Evolutionary conservation across 2,329 filamentous ascomycete genomes (phyloP).

Genomic region (Sphaerulina vaccinii): DNA sequence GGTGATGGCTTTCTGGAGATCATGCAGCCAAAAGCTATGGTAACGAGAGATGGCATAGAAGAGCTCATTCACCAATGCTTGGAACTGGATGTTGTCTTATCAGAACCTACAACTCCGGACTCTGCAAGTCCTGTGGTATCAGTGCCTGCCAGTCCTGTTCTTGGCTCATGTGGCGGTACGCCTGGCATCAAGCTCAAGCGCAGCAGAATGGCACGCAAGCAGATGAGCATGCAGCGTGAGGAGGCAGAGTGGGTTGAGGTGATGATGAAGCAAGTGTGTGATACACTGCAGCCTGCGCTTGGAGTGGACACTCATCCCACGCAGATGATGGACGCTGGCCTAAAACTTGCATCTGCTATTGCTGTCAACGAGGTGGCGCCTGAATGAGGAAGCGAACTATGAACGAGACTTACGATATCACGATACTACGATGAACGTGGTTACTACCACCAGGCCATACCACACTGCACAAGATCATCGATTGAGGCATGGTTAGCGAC

Average conservation of each 20-base stretch:
- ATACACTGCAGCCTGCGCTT: constrained; percentile 30
- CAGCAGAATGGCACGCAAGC: constrained; percentile 48
- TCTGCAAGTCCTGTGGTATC: constrained; percentile 24
- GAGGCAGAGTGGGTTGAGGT: constrained; percentile 45
- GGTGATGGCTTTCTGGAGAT: constrained; percentile 45
- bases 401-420: background rate
- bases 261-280: constrained; percentile 46
- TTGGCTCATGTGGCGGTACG: constrained; percentile 30
- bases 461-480: background rate
- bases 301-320: constrained; percentile 10
- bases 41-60: constrained; percentile 46
- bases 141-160: constrained; percentile 24
- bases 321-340: constrained; percentile 27
- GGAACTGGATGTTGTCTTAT: constrained; percentile 40
- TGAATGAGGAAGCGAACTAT: constrained; percentile 17
- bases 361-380: constrained; percentile 27
- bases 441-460: background rate
- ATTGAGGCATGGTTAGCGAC: background rate
- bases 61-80: constrained; percentile 49
- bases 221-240: constrained; percentile 45
- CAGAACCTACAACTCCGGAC: constrained; percentile 29
- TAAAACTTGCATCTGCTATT: constrained; percentile 24
- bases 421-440: background rate
- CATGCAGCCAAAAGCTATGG: constrained; percentile 45
- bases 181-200: constrained; percentile 40